phyloP scores from a whole-genome alignment of 805 yeast genomes.

The Scheffersomyces amazonensis region DNA sequence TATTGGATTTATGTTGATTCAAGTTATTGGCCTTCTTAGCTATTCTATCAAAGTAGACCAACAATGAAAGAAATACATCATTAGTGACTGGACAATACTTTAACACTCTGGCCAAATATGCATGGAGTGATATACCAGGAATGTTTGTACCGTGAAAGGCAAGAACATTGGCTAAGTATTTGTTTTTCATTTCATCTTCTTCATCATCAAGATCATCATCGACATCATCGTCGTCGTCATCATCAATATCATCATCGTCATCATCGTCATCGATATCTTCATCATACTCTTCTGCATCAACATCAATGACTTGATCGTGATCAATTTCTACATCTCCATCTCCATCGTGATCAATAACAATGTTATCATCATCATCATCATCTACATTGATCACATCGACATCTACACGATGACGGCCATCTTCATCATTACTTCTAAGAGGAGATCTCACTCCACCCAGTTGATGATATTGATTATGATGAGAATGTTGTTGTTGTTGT shows the following conservation, averaged over 20 bases:
- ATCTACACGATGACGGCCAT: neutral
- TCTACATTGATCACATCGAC: neutral
- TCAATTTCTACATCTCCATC: slow-evolving; percentile 20
- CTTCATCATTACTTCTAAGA: neutral
- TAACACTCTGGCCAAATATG: slow-evolving; percentile 83
- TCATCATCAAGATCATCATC: slow-evolving; percentile 30
- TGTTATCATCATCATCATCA: slow-evolving; percentile 4
- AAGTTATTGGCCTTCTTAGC: slow-evolving; percentile 74
- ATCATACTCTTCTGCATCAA: slow-evolving; percentile 3
- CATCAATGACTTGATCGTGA: slow-evolving; percentile 22
- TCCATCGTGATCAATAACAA: slow-evolving; percentile 4
- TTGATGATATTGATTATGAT: neutral
- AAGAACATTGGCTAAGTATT: slow-evolving; percentile 64
- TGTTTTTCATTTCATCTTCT: slow-evolving; percentile 44
- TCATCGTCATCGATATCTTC: slow-evolving; percentile 5
- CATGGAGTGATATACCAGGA: slow-evolving; percentile 91
- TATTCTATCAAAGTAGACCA: slow-evolving; percentile 93
- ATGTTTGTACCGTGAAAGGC: slow-evolving; percentile 96
- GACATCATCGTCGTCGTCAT: slow-evolving; percentile 7
- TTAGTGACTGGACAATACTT: slow-evolving; percentile 99
- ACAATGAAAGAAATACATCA: slow-evolving; percentile 85
- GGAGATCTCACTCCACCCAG: too few species aligned
- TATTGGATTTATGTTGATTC: slow-evolving; percentile 19
- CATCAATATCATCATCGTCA: slow-evolving; percentile 9
- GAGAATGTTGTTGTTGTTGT: neutral